Base-by-base conservation (phyloP, 129 eudicot species). In the Lactuca saligna region DNA sequence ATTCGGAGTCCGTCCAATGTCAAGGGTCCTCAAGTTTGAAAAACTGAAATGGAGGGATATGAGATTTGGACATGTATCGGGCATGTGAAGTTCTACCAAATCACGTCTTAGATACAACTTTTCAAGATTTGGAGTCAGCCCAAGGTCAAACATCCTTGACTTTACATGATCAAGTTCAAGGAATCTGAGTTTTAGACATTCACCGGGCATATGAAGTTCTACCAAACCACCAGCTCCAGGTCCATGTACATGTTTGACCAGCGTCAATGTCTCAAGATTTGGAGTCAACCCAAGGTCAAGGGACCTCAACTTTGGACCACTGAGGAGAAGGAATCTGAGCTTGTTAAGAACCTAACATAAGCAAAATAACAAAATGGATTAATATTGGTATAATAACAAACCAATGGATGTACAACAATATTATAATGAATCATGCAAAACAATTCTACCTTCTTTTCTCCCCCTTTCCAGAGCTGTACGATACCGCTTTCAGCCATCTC, bases 401-500 rank as follows among this genome's bases (percentile, higher is more conserved):
- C 5, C 38, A 35, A 35, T 35, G 6, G 29, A 35, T 35, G 38
- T 35, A 4, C 6, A 35, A 6, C 5, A 35, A 4, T 35, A 35
- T 35, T 25, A 25, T 25, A 35, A 35, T 35, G 6, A 35, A 35
- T 35, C 6, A 6, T 25, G 29, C 29, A 25, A 25, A 25, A 25
- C 38, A 35, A 35, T 35, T 35, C 38, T 35, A 35, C 77, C 77
- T 72, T 61, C 3, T 16, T 35, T 35, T 35, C 38, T 35, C 38
- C 38, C 38, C 38, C 38, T 35, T 35, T 6, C 38, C 38, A 35
- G 6, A 35, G 51, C 8, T 61, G 51, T 8, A 16, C 48, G 6
- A 61, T 34, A 4, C 32, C 4, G 69, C 77, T 62, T 3, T 10
- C 4, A 9, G 3, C 14, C 53, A 72, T 29, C 54, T 46, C 57